Base-by-base conservation (phyloP, 2,329 filamentous ascomycete species). In the Emericellopsis atlantica region DNA sequence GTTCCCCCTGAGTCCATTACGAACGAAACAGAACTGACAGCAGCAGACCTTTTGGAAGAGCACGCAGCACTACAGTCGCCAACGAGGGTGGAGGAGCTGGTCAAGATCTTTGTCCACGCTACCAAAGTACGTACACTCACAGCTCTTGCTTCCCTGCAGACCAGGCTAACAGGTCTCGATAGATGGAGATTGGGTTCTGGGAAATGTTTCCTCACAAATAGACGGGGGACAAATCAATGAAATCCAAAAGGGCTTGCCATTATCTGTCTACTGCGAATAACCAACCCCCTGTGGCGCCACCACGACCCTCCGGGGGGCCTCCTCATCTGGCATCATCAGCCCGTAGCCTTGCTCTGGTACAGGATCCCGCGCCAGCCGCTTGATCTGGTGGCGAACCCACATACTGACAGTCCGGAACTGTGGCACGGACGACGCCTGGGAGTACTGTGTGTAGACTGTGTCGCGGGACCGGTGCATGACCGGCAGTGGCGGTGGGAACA, bases 61-160 rank as follows among this genome's bases (percentile, higher is more conserved):
- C 72, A 88, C 53, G 79, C 84, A 14, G 64, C 72, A n/a, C 64
- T 77, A 38, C 83, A 90, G 49, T 89, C 85, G 2, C 78, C 82
- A 0, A 68, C 67, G 32, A 70, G 87, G 35, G 74, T 95, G 43
- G 87, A 95, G 50, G 83, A 94, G 55, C 64, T 96, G 39, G 77
- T 90, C 36, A 70, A 75, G 48, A 86, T 95, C 39, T 95, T 95
- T 54, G 76, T 88, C 37, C 82, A 88, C 50, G 86, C 83, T n/a
- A 93, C 87, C 14, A 84, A 81, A 67, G 84, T 86, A 58, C 61
- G 72, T 15, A 15, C 8, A 14, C 32, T 24, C 26, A 15, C 35
- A 8, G 11, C 26, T 14, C 11, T 9, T 55, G 37, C 26, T 3
- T 26, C 26, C 14, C 14, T 24, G n/a, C 14, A n/a, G 24, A 6